Evolutionary conservation across 768 basidiomycete genomes (phyloP).

Genomic region (Pisolithus albus): DNA sequence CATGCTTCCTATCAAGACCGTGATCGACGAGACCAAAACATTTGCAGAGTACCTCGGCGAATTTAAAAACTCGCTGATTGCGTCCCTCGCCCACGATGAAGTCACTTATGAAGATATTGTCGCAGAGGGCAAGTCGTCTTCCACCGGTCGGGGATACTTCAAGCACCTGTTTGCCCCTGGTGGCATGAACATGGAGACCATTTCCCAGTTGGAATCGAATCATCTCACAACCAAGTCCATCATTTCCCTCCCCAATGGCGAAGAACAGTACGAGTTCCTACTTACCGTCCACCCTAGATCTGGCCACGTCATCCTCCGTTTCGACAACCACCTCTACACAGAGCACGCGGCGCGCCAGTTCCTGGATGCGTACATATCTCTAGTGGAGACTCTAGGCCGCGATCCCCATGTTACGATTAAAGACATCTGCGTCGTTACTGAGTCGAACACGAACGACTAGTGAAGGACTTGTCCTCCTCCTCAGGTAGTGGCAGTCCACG

Average conservation of each 20-base stretch:
- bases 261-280: slow-evolving; percentile 18
- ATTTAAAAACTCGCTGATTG: slow-evolving; percentile 20
- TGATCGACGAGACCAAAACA: slow-evolving; percentile 17
- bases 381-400: slow-evolving; percentile 18
- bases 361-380: slow-evolving; percentile 23
- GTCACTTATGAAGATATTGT: slow-evolving; percentile 28
- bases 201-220: slow-evolving; percentile 16
- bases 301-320: slow-evolving; percentile 21
- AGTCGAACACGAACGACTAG: slow-evolving; percentile 11
- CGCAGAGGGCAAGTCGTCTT: slow-evolving; percentile 18
- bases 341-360: slow-evolving; percentile 24
- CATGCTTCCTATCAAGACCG: slow-evolving; percentile 25
- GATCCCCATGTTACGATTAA: slow-evolving; percentile 6
- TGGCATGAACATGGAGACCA: slow-evolving; percentile 22
- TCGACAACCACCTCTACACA: slow-evolving; percentile 24
- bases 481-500: slow-evolving; percentile 7
- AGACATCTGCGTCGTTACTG: slow-evolving; percentile 11
- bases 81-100: slow-evolving; percentile 20
- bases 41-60: slow-evolving; percentile 18
- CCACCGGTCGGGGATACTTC: slow-evolving; percentile 23
- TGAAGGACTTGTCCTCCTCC: slow-evolving; percentile 22
- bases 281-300: slow-evolving; percentile 20
- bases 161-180: slow-evolving; percentile 27
- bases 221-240: slow-evolving; percentile 12
- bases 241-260: slow-evolving; percentile 22